These are phyloP conservation scores for Hemerocallis citrina DNA, from an alignment of 106 monocot genomes.

Conservation along the genomic window DNA sequence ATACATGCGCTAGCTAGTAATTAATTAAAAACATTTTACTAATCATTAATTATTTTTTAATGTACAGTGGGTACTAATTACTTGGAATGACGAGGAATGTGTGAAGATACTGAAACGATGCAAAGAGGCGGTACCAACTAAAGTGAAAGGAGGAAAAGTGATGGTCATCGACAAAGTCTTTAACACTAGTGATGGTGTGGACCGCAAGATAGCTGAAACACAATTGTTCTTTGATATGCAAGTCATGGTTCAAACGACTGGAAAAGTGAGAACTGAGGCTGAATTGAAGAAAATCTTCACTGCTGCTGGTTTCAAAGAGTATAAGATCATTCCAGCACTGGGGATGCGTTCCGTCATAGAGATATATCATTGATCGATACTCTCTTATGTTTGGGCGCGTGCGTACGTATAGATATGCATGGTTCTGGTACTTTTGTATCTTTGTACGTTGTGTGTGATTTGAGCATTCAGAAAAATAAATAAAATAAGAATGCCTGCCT, in stretches of 20 bases:
- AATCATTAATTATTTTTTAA: too few species aligned
- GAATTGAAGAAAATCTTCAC: background rate
- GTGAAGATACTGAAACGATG: slow-evolving; percentile 6
- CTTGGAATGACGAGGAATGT: slow-evolving; percentile 3
- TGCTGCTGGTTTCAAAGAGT: background rate
- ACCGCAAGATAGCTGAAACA: background rate
- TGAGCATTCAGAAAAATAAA: too few species aligned
- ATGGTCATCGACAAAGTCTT: slow-evolving; percentile 2
- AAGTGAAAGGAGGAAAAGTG: background rate
- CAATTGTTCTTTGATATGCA: background rate
- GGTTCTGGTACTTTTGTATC: too few species aligned
- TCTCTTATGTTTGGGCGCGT: too few species aligned
- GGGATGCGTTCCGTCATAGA: background rate
- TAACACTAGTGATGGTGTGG: background rate
- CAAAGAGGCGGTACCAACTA: background rate
- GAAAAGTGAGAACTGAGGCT: background rate
- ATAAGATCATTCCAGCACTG: background rate
- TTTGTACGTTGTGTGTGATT: too few species aligned
- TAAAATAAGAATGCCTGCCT: too few species aligned
- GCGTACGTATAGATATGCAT: too few species aligned
- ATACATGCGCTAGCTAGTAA: too few species aligned
- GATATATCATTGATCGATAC: background rate
- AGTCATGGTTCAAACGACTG: background rate
- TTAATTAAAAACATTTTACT: too few species aligned
- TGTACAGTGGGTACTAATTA: slow-evolving; percentile 4